Conservation (phyloP, 176 grass and related monocot species). For the Oryza officinalis region DNA sequence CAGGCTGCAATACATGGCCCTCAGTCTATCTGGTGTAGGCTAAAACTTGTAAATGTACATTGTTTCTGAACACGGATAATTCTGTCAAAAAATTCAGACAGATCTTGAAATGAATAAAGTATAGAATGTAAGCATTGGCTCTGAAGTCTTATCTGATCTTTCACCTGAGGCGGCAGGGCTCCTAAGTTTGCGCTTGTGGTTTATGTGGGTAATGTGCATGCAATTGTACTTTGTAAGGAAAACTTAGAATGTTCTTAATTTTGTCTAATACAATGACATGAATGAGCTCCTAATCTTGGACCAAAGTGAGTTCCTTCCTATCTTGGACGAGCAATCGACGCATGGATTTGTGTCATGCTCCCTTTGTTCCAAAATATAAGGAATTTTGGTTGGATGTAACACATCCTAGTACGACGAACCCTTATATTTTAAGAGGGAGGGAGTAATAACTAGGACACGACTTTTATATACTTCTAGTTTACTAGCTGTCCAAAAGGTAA, state of each 20-base stretch:
- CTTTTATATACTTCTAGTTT: too few species aligned
- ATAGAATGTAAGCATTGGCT: slow-evolving; percentile 2
- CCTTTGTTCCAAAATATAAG: too few species aligned
- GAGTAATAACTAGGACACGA: too few species aligned
- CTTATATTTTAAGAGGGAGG: too few species aligned
- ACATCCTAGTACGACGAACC: too few species aligned
- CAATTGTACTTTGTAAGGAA: too few species aligned
- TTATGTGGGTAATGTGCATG: too few species aligned
- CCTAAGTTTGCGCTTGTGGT: too few species aligned
- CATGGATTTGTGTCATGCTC: background rate
- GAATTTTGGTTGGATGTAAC: too few species aligned
- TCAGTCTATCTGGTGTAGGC: slow-evolving; percentile 1
- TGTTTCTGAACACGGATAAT: slow-evolving; percentile 19
- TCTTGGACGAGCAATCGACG: background rate
- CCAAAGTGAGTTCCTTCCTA: too few species aligned
- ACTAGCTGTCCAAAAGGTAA: background rate
- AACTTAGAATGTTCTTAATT: too few species aligned
- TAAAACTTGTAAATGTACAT: slow-evolving; percentile 38
- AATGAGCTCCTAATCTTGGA: background rate
- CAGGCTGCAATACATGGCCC: slow-evolving; percentile 8
- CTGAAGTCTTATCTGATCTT: background rate
- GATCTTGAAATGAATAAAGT: slow-evolving; percentile 15
- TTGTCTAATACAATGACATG: background rate
- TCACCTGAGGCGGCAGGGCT: background rate
- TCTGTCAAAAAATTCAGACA: slow-evolving; percentile 34